A percentile compares a stretch with the other conserved stretches of the same genome.
These are phyloP conservation scores for Tubosaeta brunneosetosa DNA, from an alignment of 768 basidiomycete species.

Conservation along the genomic window DNA sequence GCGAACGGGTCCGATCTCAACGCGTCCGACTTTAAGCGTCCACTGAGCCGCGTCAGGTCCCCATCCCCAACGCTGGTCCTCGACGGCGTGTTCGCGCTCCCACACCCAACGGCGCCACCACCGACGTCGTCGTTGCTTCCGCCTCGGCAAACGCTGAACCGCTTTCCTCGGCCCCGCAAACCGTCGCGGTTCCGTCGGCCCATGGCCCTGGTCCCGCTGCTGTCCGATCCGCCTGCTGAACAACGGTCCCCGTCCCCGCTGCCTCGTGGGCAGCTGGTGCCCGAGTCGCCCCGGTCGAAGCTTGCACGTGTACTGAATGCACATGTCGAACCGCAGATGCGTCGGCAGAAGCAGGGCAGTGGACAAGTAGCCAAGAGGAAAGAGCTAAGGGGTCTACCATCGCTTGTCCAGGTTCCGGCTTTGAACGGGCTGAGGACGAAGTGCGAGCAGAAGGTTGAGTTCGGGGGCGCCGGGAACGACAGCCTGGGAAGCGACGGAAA, in stretches of 20 bases:
- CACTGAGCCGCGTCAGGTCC: background rate
- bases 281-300: slow-evolving; percentile 20
- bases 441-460: slow-evolving; percentile 2
- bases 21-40: background rate
- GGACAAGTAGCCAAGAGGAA: too few species aligned
- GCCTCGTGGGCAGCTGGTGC: background rate
- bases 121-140: background rate
- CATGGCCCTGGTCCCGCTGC: background rate
- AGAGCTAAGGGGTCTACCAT: background rate
- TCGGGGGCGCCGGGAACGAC: background rate
- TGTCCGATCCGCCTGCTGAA: too few species aligned
- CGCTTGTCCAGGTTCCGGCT: background rate
- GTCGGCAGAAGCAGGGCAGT: too few species aligned
- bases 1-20: background rate
- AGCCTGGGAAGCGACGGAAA: background rate
- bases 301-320: slow-evolving; percentile 17
- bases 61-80: slow-evolving; percentile 18
- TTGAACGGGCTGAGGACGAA: slow-evolving; percentile 5
- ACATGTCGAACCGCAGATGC: background rate
- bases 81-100: slow-evolving; percentile 22
- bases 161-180: slow-evolving; percentile 5
- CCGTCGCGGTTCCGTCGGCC: background rate
- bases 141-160: background rate
- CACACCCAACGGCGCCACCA: background rate
- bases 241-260: background rate